Evolutionary conservation across 129 eudicot species (phyloP), one percentile per base, ranked within the genome.

Genomic region (Centaurea solstitialis): DNA sequence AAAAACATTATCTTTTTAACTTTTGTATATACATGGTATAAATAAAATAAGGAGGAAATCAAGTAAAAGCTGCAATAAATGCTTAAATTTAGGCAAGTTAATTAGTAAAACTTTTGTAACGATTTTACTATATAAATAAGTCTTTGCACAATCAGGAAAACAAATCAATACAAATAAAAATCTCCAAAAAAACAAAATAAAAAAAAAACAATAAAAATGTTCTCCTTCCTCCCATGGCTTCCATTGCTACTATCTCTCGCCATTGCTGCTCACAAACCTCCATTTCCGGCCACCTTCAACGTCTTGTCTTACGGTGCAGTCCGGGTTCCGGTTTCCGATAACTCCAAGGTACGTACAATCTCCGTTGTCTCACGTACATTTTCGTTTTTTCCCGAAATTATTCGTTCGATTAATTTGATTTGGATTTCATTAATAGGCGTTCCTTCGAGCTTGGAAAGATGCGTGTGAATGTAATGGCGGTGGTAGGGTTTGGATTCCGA

Each of bases 381-480:
- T 69, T 70, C 37, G 28, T 18, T 33, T 45, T 39, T 9, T 18
- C 15, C 13, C 1, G n/a, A 8, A 22, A 47, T 57, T 59, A 2
- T 26, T 11, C 45, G 12, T 38, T 1, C 0, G 7, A 3, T 26
- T 11, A 23, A 26, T 38, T 1, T 0, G 7, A 3, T 33, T 30
- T 71, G 0, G 2, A 20, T 72, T 20, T 17, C 18, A 22, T 24
- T 0, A 35, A 10, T 10, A 93, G 95, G 89, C 96, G 22, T 93
- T 93, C 84, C 65, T 80, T 13, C 79, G 35, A 68, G 93, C 98
- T 11, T 93, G 98, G 98, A 38, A 68, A 0, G 89, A 82, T 64
- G 98, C 96, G 7, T 93, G 98, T 64, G 62, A 30, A 1, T 75
- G 65, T 28, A 10, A 37, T 0, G 92, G 87, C 12, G 75, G 37